Conservation (phyloP, 495 filamentous ascomycete species). For the Chaetomidium leptoderma region DNA sequence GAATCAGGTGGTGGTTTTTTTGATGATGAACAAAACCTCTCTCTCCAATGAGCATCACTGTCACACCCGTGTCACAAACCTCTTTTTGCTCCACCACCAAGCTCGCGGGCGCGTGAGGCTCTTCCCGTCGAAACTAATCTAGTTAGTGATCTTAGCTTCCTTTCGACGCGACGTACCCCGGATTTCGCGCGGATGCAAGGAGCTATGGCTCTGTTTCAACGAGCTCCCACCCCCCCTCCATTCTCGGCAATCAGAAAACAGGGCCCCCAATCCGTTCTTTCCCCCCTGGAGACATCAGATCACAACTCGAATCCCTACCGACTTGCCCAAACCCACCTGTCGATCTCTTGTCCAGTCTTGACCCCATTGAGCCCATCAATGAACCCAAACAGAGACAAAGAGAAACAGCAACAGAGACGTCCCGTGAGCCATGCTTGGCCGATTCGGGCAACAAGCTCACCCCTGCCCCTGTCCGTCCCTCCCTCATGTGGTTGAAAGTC, state of each 20-base stretch:
- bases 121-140: slow-evolving; percentile 4
- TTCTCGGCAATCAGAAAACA: neutral
- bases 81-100: neutral
- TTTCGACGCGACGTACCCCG: neutral
- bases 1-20: neutral
- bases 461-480: neutral
- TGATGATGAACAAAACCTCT: neutral
- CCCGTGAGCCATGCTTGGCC: neutral
- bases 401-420: no score
- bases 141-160: neutral
- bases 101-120: slow-evolving; percentile 1
- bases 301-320: no score
- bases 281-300: neutral
- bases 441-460: neutral
- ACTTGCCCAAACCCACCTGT: no score
- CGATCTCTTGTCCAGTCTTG: no score
- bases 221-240: neutral
- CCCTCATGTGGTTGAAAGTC: neutral
- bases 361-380: no score
- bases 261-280: no score
- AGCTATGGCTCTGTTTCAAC: slow-evolving; percentile 2
- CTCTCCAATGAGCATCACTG: slow-evolving; percentile 21
- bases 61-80: slow-evolving; percentile 24
- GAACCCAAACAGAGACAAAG: no score
- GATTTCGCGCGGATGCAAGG: slow-evolving; percentile 4